Evolutionary conservation across 23 red algal species (phyloP), one percentile per base, ranked within the genome.

Genomic region (Cyanidioschyzon merolae): DNA sequence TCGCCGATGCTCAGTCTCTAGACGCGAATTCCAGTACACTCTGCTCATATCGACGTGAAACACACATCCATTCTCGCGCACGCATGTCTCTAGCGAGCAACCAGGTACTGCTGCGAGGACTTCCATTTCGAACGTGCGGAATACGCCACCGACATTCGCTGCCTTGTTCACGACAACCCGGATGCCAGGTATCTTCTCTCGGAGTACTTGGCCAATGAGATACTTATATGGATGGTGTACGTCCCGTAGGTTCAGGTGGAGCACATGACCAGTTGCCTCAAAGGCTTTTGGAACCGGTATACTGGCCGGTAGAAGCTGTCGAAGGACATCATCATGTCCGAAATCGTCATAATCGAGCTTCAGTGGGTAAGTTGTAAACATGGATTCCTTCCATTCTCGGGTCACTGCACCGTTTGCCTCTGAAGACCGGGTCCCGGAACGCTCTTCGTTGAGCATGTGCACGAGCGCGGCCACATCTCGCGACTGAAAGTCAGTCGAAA

Each of bases 21-120:
- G 79, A 30, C 89, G 84, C 34, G 88, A 91, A 75, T 97, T 97
- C 93, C 93, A 97, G 77, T 97, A 97, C 21, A 97, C 88, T 17
- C 75, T 67, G 29, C 54, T 63, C 37, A 91, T 88, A 57, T 91
- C 88, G 29, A 97, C 50, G 68, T 39, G 58, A 77, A 86, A 97
- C 37, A 37, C 67, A 57, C 93, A 97, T 1, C 88, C 82, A 75
- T 97, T 97, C 76, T 97, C 93, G 39, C 84, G 86, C 0, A 97
- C 84, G 18, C 68, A 39, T 1, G 84, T 83, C 16, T 85, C 63
- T 67, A 89, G 34, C 67, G 83, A 54, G 37, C 59, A 34, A 27
- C 29, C 29, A 3, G 63, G 63, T 24, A 89, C 87, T 0, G 87
- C 93, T 37, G 88, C 89, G 18, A 97, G 74, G 75, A 90, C 76